Evolutionary conservation across 2,329 filamentous ascomycete species (phyloP), one percentile per base, ranked within the genome.

Genomic region (Clonostachys chloroleuca): DNA sequence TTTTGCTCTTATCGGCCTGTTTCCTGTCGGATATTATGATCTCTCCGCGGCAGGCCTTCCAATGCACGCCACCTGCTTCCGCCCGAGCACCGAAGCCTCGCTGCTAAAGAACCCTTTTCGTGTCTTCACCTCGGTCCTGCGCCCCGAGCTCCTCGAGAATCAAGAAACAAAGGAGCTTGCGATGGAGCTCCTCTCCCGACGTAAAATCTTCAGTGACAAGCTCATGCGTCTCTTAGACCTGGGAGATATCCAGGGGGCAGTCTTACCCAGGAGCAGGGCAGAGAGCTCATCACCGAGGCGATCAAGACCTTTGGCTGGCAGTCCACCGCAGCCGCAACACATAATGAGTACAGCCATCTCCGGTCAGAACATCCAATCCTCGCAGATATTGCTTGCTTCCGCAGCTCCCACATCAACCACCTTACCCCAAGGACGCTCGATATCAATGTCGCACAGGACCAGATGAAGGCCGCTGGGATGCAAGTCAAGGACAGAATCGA

Each of bases 1-100:
- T 30, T 77, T 79, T 48, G 59, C 62, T 0, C 48, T 77, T 3
- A 58, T 79, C 47, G 73, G 69, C 6, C 71, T 79, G 67, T 54
- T 68, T 18, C 65, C 76, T 0, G 73, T 78, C 1, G 75, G 73
- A 1, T 78, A 78, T 53, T 79, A 79, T 49, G 74, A 80, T 46
- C 62, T 79, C 1, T 67, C 66, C 1, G 54, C 66, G 0, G 74
- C 69, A 4, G 67, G 68, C 0, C 60, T 80, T 13, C 76, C 75
- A 0, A 67, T 79, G 57, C 74, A 78, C 47, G 74, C 74, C 2
- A 79, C 75, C 0, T 72, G 68, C 9, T 80, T 80, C 49, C 68
- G 76, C 3, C 73, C 75, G 1, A 59, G 56, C 0, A 59, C 54
- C 6, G 45, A 49, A 1, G 52, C 58, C 3, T 61, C 69, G 0